These are phyloP conservation scores for Diaporthe sp. DNA, from an alignment of 2,329 filamentous ascomycete genomes.

Conservation along the genomic window DNA sequence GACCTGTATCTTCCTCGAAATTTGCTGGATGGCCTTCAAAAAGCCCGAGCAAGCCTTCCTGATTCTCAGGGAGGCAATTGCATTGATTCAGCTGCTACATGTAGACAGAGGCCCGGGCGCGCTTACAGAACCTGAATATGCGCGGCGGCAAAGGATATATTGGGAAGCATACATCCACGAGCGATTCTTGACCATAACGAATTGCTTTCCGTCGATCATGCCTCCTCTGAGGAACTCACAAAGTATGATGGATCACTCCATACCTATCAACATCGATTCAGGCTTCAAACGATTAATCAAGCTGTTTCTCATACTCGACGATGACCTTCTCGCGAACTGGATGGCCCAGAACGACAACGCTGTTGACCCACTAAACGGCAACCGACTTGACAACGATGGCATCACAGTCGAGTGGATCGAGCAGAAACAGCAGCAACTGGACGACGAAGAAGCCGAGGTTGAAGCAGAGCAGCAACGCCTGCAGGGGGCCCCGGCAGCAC, in stretches of 20 bases:
- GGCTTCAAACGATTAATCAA: conserved; percentile 51
- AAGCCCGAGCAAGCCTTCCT: conserved; percentile 59
- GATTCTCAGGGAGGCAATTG: conserved; percentile 61
- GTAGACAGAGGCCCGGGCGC: conserved; percentile 17
- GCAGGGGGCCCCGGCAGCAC: conserved; percentile 33
- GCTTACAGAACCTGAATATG: conserved; percentile 29
- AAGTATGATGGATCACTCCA: conserved; percentile 45
- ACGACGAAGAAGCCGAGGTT: conserved; percentile 48
- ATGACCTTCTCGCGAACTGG: conserved; percentile 51
- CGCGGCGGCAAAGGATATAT: conserved; percentile 59
- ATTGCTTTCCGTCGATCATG: conserved; percentile 54
- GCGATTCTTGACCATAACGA: conserved; percentile 63
- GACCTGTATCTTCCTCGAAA: conserved; percentile 64
- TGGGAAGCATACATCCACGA: conserved; percentile 68
- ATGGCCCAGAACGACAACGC: conserved; percentile 35
- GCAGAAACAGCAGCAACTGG: conserved; percentile 52
- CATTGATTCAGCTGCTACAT: conserved; percentile 41
- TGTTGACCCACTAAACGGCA: neutral
- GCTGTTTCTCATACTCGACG: conserved; percentile 51
- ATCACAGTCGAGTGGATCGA: conserved; percentile 53
- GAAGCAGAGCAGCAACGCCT: conserved; percentile 39
- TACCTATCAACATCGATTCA: conserved; percentile 48
- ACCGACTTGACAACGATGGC: conserved; percentile 39
- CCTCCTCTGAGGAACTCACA: conserved; percentile 45
- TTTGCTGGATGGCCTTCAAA: conserved; percentile 59